phyloP scores from a whole-genome alignment of 371 early-diverging fungal species.

The Cokeromyces recurvatus region DNA sequence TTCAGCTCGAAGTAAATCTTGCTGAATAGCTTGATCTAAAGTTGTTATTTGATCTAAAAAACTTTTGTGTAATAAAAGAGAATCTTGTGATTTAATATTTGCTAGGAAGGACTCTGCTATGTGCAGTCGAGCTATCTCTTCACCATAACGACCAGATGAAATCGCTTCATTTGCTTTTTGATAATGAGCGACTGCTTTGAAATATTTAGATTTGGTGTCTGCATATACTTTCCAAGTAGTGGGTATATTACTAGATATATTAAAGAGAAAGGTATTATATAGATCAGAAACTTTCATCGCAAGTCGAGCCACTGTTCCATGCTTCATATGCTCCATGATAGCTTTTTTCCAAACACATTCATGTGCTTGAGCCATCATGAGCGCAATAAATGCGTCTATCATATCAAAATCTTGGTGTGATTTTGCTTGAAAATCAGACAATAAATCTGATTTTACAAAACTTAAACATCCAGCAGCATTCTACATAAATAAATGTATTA shows the following conservation, averaged over 20 bases:
- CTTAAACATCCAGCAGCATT: slow-evolving; percentile 79
- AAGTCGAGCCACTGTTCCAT: slow-evolving; percentile 70
- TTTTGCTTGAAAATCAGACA: slow-evolving; percentile 54
- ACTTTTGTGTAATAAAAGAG: slow-evolving; percentile 12
- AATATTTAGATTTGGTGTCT: slow-evolving; percentile 67
- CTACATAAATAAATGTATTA: slow-evolving; percentile 23
- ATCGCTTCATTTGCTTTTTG: slow-evolving; percentile 70
- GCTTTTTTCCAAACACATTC: slow-evolving; percentile 85
- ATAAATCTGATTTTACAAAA: slow-evolving; percentile 46
- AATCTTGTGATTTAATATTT: slow-evolving; percentile 18
- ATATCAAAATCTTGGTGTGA: slow-evolving; percentile 59
- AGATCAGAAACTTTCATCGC: slow-evolving; percentile 68
- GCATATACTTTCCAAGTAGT: slow-evolving; percentile 59
- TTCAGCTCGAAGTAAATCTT: slow-evolving; percentile 66
- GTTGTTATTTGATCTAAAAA: slow-evolving; percentile 31
- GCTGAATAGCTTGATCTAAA: slow-evolving; percentile 48
- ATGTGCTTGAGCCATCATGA: slow-evolving; percentile 90
- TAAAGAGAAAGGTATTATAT: slow-evolving; percentile 48
- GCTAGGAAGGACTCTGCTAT: slow-evolving; percentile 39
- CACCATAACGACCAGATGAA: slow-evolving; percentile 74
- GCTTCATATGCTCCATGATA: slow-evolving; percentile 71
- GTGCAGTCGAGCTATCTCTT: slow-evolving; percentile 74
- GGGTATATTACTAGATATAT: slow-evolving; percentile 30
- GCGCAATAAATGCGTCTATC: slow-evolving; percentile 57
- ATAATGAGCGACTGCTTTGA: slow-evolving; percentile 72